phyloP scores from a whole-genome alignment of 2,329 filamentous ascomycete genomes.

The Curvularia eragrostidis region DNA sequence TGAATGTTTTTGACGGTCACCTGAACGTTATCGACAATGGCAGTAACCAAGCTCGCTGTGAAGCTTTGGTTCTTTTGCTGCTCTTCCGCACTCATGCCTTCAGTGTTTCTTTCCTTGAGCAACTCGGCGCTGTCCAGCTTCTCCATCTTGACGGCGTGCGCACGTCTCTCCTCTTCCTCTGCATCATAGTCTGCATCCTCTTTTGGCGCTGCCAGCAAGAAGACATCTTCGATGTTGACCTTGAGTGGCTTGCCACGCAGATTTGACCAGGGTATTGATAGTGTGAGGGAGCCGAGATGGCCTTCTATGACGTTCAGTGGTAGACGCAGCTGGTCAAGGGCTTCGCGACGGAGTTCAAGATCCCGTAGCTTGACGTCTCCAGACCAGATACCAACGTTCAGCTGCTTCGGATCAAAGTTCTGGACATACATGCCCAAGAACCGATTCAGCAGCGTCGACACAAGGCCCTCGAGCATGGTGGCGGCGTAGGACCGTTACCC shows the following conservation, averaged over 20 bases:
- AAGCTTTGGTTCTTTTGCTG: conserved; percentile 98
- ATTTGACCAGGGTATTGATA: conserved; percentile 98
- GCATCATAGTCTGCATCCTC: conserved; percentile 93
- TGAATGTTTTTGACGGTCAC: conserved; percentile 99
- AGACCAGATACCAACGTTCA: conserved; percentile 99
- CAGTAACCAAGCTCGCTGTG: conserved; percentile 90
- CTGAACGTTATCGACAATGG: conserved; percentile 98
- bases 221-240: conserved; percentile 96
- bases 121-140: conserved; percentile 96
- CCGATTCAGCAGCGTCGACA: conserved; percentile 96
- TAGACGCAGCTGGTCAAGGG: conserved; percentile 94
- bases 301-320: conserved; percentile 97
- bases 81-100: conserved; percentile 92
- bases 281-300: conserved; percentile 87
- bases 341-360: conserved; percentile 90
- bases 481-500: conserved; percentile 71
- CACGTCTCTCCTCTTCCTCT: conserved; percentile 86
- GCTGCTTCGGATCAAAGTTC: conserved; percentile 97
- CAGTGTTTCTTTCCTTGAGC: conserved; percentile 88
- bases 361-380: conserved; percentile 95
- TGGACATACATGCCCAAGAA: conserved; percentile 99
- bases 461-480: conserved; percentile 94
- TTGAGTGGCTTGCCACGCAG: conserved; percentile 92
- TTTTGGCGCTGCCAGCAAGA: conserved; percentile 90
- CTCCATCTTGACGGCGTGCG: conserved; percentile 96